Conservation (phyloP, 495 filamentous ascomycete species). For the Talaromyces liani region DNA sequence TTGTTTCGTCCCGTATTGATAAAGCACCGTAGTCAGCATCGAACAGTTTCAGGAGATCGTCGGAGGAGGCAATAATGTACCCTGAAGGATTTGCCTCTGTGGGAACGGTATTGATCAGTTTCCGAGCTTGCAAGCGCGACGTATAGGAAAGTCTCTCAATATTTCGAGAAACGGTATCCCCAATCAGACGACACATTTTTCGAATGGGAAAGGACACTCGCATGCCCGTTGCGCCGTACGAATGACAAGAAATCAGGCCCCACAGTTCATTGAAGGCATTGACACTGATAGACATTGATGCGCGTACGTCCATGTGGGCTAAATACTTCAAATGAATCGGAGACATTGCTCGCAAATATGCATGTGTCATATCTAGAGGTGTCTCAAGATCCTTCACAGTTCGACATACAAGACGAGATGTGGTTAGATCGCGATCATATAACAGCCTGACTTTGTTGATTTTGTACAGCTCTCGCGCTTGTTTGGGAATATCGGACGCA, state of each 20-base stretch:
- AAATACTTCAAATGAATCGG: slow-evolving; percentile 88
- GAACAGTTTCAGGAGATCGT: slow-evolving; percentile 79
- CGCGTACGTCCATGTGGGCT: slow-evolving; percentile 80
- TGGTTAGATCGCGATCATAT: slow-evolving; percentile 32
- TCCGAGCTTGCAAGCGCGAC: slow-evolving; percentile 71
- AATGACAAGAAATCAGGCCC: slow-evolving; percentile 82
- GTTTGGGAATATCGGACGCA: slow-evolving; percentile 70
- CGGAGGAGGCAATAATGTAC: slow-evolving; percentile 87
- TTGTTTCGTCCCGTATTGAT: slow-evolving; percentile 81
- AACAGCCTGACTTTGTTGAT: slow-evolving; percentile 40
- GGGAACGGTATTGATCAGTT: slow-evolving; percentile 72
- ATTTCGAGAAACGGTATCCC: slow-evolving; percentile 80
- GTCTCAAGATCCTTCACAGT: slow-evolving; percentile 65
- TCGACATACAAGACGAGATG: slow-evolving; percentile 77
- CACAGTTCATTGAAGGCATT: slow-evolving; percentile 63
- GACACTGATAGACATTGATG: slow-evolving; percentile 93
- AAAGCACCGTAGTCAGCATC: slow-evolving; percentile 84
- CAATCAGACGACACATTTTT: slow-evolving; percentile 89
- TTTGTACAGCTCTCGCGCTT: slow-evolving; percentile 75
- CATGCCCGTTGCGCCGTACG: slow-evolving; percentile 73
- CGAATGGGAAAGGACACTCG: slow-evolving; percentile 84
- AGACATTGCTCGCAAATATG: slow-evolving; percentile 84
- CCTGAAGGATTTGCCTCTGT: slow-evolving; percentile 79
- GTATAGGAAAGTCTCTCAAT: slow-evolving; percentile 87
- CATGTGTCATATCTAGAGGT: slow-evolving; percentile 79